phyloP scores from a whole-genome alignment of 2,329 filamentous ascomycete species.

The Neofusicoccum sp. region DNA sequence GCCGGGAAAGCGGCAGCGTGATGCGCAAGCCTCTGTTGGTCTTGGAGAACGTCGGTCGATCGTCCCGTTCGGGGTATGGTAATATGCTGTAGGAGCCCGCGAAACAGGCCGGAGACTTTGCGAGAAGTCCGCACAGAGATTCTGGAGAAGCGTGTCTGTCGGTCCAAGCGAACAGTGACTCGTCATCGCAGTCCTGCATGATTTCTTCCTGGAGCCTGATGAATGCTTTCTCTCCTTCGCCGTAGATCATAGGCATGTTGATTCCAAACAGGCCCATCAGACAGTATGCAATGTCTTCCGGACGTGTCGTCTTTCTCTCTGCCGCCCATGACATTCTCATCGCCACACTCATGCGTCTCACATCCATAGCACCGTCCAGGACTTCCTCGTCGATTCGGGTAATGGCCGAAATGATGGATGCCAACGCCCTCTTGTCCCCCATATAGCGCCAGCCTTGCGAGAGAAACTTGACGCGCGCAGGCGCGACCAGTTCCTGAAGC shows the following conservation, averaged over 20 bases:
- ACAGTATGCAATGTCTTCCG: constrained; percentile 16
- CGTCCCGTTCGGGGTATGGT: no score
- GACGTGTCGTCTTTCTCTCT: not conserved
- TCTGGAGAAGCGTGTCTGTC: not conserved
- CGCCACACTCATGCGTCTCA: not conserved
- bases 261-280: constrained; percentile 19
- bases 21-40: not conserved
- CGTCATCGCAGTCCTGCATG: constrained; percentile 1
- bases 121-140: not conserved
- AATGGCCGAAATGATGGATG: not conserved
- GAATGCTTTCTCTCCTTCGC: constrained; percentile 19
- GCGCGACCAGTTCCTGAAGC: constrained; percentile 19
- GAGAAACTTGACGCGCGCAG: constrained; percentile 11
- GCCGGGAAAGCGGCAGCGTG: not conserved
- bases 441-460: not conserved
- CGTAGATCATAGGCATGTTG: constrained; percentile 19
- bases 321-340: constrained; percentile 17
- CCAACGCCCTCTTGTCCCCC: not conserved
- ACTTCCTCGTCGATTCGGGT: not conserved
- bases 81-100: not conserved
- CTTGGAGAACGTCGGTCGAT: not conserved
- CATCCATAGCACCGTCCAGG: not conserved
- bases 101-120: not conserved
- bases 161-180: constrained; percentile 15
- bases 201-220: constrained; percentile 20